Evolutionary conservation across 352 stramenopile genomes (phyloP).

Genomic region (Blastocystis hominis): DNA sequence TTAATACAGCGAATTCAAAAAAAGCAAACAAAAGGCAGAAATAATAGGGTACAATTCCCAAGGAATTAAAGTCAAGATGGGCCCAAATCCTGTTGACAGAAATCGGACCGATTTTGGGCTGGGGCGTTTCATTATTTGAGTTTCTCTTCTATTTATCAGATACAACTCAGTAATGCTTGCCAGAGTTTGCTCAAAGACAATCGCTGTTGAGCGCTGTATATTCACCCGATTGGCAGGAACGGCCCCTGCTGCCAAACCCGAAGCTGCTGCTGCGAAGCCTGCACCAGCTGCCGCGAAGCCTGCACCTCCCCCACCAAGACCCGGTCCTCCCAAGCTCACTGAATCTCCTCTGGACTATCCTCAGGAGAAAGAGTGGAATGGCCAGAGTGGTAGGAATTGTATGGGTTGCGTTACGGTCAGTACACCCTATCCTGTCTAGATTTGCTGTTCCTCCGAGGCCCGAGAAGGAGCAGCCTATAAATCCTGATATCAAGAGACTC

Average conservation of each 20-base stretch:
- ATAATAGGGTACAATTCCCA: neutral
- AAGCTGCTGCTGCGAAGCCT: neutral
- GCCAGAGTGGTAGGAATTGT: neutral
- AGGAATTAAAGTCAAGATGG: neutral
- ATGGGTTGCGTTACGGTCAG: neutral
- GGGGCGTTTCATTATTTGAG: neutral
- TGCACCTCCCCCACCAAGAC: constrained; percentile 51
- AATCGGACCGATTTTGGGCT: neutral
- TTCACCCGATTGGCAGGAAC: constrained; percentile 15
- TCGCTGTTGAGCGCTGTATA: neutral
- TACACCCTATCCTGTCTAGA: constrained; percentile 19
- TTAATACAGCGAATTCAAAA: no score
- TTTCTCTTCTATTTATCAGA: constrained; percentile 34
- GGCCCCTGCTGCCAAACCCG: neutral
- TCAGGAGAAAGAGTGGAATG: constrained; percentile 18
- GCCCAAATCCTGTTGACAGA: neutral
- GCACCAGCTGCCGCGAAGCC: constrained; percentile 40
- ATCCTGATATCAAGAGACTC: constrained; percentile 53
- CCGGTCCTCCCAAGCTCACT: constrained; percentile 46
- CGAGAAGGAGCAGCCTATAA: constrained; percentile 41
- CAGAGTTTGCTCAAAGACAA: neutral
- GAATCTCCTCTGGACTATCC: constrained; percentile 53
- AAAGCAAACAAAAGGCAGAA: neutral
- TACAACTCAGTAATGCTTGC: neutral
- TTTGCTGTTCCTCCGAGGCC: constrained; percentile 27